Conservation (phyloP, 2,329 filamentous ascomycete genomes). For the Verticillium klebahnii region DNA sequence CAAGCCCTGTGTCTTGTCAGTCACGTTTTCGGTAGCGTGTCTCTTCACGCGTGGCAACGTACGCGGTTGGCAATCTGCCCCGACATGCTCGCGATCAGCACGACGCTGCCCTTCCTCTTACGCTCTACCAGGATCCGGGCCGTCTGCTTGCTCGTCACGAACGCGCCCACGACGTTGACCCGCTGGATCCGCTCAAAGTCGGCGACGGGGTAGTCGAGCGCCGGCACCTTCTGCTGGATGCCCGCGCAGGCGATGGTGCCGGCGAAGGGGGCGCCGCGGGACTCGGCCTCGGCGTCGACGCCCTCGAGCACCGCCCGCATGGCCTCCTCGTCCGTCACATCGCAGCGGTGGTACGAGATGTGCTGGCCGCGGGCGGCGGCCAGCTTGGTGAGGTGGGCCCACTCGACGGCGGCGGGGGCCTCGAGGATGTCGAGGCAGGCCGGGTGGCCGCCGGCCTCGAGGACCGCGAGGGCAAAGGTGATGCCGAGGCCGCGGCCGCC, state of each 20-base stretch:
- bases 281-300: constrained; percentile 28
- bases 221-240: constrained; percentile 41
- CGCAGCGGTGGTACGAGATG: constrained; percentile 37
- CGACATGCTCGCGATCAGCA: constrained; percentile 45
- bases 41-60: constrained; percentile 12
- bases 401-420: constrained; percentile 30
- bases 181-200: constrained; percentile 66
- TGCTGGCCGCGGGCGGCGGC: constrained; percentile 27
- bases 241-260: constrained; percentile 42
- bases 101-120: constrained; percentile 38
- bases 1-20: constrained; percentile 39
- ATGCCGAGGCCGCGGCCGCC: constrained; percentile 47
- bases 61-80: constrained; percentile 47
- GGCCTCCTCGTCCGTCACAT: constrained; percentile 39
- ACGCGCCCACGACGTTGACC: constrained; percentile 66
- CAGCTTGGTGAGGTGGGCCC: constrained; percentile 35
- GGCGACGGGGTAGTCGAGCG: constrained; percentile 42
- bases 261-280: constrained; percentile 25
- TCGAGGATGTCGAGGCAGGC: constrained; percentile 42
- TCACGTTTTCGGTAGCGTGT: background rate
- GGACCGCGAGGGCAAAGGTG: constrained; percentile 40
- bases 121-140: constrained; percentile 50
- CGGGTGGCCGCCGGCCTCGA: constrained; percentile 44
- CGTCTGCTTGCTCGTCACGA: constrained; percentile 65
- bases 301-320: constrained; percentile 28